A percentile compares a stretch with the other conserved stretches of the same genome.
These are phyloP conservation scores for Ophiostoma novo-ulmi DNA, from an alignment of 2,329 filamentous ascomycete genomes.

Conservation along the genomic window DNA sequence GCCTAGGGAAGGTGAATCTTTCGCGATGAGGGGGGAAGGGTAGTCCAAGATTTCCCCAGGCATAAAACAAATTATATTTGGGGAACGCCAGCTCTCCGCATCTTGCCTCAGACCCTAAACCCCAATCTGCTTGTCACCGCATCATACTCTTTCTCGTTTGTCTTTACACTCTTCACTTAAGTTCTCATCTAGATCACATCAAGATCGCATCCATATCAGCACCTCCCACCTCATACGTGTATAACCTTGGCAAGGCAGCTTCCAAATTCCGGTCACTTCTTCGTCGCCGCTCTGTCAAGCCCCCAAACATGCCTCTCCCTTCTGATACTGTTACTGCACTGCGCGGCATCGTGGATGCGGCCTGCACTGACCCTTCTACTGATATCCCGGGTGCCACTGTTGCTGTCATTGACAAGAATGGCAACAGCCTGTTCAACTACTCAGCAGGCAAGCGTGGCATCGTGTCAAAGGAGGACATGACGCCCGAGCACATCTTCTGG, in stretches of 20 bases:
- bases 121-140: no score
- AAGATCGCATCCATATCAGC: no score
- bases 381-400: conserved; percentile 44
- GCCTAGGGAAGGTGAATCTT: neutral
- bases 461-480: conserved; percentile 47
- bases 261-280: neutral
- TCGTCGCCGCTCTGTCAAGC: neutral
- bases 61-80: neutral
- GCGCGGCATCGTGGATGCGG: conserved; percentile 36
- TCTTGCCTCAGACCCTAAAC: neutral
- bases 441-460: conserved; percentile 45
- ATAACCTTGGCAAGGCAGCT: neutral
- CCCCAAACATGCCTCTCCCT: conserved; percentile 26
- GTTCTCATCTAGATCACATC: neutral
- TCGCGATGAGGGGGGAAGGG: neutral
- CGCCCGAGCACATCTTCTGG: conserved; percentile 56
- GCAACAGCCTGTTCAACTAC: conserved; percentile 45
- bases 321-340: conserved; percentile 27
- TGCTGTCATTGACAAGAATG: conserved; percentile 44
- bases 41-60: neutral
- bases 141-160: no score
- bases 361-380: conserved; percentile 36
- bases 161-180: neutral
- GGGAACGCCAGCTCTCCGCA: neutral
- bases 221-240: neutral